These are phyloP conservation scores for Cronartium ribicola DNA, from an alignment of 1,284 basidiomycete species.

Conservation along the genomic window DNA sequence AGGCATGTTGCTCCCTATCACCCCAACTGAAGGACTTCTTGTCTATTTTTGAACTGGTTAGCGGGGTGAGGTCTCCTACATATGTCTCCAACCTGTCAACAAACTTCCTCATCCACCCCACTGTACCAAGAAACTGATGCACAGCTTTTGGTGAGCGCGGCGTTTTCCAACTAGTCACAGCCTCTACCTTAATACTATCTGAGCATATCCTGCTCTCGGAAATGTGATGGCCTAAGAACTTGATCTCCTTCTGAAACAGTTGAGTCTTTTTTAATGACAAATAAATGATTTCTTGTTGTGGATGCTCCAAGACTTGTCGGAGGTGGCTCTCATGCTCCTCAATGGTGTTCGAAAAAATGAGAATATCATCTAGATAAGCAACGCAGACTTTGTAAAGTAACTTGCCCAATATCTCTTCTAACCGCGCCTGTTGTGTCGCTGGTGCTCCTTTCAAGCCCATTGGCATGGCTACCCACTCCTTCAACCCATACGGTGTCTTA, in stretches of 20 bases:
- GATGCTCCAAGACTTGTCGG: neutral
- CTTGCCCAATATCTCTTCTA: neutral
- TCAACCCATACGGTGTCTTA: neutral
- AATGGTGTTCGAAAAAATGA: neutral
- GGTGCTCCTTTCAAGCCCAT: neutral
- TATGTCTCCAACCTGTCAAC: constrained; percentile 50
- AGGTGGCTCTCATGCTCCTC: neutral
- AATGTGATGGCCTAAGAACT: neutral
- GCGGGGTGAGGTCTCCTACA: constrained; percentile 2
- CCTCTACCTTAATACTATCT: neutral
- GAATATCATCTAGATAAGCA: neutral
- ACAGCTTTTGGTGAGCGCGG: neutral
- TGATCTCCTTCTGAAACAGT: neutral
- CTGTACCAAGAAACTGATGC: neutral
- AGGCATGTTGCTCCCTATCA: neutral
- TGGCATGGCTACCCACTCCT: neutral
- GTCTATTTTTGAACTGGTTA: constrained; percentile 3
- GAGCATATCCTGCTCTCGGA: neutral
- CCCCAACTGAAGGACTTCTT: neutral
- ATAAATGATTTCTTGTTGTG: neutral
- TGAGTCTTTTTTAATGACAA: neutral
- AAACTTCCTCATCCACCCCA: constrained; percentile 53
- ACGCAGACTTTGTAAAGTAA: neutral
- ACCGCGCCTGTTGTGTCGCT: neutral
- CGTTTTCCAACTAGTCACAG: neutral